These are phyloP conservation scores for Aegilops umbellulata DNA, from an alignment of 176 grass and related monocot genomes.

Conservation along the genomic window DNA sequence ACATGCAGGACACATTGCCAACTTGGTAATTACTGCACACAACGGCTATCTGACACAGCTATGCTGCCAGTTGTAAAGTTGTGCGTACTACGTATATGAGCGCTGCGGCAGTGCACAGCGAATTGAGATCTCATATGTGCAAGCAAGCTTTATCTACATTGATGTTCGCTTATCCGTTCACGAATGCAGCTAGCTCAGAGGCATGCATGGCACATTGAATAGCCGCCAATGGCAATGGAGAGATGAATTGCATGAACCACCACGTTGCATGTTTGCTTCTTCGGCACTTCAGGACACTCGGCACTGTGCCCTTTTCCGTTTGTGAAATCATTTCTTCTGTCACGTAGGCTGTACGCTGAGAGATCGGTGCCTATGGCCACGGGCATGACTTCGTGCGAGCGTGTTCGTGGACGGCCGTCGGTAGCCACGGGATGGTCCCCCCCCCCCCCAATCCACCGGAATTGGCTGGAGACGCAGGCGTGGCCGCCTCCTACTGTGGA, in stretches of 20 bases:
- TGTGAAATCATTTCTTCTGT: too few species aligned
- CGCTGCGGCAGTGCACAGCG: neutral
- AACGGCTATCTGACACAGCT: neutral
- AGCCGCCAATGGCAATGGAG: neutral
- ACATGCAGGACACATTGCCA: neutral
- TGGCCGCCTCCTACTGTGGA: too few species aligned
- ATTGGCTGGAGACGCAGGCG: too few species aligned
- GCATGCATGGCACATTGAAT: constrained; percentile 13
- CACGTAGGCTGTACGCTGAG: too few species aligned
- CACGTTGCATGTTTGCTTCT: constrained; percentile 18
- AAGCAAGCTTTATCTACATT: constrained; percentile 2
- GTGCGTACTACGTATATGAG: neutral
- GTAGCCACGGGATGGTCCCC: too few species aligned
- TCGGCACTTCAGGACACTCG: neutral
- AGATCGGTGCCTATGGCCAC: too few species aligned
- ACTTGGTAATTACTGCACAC: neutral
- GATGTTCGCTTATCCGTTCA: neutral
- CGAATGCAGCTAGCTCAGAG: neutral
- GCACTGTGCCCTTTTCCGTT: neutral
- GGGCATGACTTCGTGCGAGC: too few species aligned
- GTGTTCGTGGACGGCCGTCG: too few species aligned
- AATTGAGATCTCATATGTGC: constrained; percentile 13
- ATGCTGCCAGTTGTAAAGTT: constrained; percentile 1
- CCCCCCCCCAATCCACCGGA: too few species aligned
- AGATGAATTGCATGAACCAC: constrained; percentile 17